Evolutionary conservation across 192 early-diverging fungal species (phyloP).

Genomic region (Linnemannia hyalina): DNA sequence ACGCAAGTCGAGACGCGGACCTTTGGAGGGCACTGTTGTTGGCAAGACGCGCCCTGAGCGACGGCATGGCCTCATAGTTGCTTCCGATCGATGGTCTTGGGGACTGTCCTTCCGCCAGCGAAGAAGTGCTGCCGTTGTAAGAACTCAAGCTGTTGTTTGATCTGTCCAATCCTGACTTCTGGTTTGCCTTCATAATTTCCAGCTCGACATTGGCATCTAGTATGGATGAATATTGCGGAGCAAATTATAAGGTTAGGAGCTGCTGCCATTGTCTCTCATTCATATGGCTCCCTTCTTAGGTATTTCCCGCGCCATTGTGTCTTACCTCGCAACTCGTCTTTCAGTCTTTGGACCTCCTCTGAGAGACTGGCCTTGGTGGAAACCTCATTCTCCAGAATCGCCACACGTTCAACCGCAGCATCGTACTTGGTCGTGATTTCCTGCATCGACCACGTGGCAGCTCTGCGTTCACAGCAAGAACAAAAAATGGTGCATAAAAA

Average conservation of each 20-base stretch:
- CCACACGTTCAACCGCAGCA: conserved; percentile 77
- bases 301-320: neutral
- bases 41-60: conserved; percentile 42
- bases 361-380: conserved; percentile 74
- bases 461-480: conserved; percentile 58
- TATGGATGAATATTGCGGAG: neutral
- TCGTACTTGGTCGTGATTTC: conserved; percentile 81
- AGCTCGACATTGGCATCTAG: conserved; percentile 68
- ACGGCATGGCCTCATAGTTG: conserved; percentile 52
- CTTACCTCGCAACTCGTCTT: conserved; percentile 79
- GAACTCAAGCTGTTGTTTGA: conserved; percentile 31
- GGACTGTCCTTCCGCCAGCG: conserved; percentile 12
- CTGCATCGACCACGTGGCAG: conserved; percentile 73
- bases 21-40: conserved; percentile 35
- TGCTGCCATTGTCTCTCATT: neutral
- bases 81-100: conserved; percentile 36
- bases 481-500: conserved; percentile 8
- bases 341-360: conserved; percentile 81
- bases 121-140: conserved; percentile 24
- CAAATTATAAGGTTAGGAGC: neutral
- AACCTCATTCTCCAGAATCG: conserved; percentile 75
- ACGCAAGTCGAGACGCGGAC: conserved; percentile 21
- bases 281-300: neutral
- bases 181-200: conserved; percentile 65
- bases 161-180: conserved; percentile 30